phyloP scores from a whole-genome alignment of 2,329 filamentous ascomycete genomes.

The Cryphonectria naterciae region DNA sequence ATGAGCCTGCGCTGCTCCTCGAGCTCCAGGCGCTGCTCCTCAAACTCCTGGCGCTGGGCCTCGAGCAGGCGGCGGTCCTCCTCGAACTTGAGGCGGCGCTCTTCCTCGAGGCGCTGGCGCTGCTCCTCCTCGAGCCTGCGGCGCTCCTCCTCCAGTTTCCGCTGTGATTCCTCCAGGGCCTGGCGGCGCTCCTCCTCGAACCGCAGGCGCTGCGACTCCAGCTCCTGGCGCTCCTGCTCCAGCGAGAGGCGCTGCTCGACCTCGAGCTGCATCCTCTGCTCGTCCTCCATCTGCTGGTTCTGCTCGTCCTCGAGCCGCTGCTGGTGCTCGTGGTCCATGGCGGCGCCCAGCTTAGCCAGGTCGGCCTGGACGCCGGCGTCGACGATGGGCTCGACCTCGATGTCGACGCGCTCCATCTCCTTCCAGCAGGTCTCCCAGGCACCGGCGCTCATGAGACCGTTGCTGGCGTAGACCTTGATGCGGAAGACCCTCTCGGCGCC shows the following conservation, averaged over 20 bases:
- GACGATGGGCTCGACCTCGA: conserved; percentile 81
- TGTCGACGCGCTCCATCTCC: conserved; percentile 98
- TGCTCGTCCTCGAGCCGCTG: conserved; percentile 46
- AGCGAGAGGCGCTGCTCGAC: conserved; percentile 21
- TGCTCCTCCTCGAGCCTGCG: conserved; percentile 34
- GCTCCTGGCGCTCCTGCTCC: conserved; percentile 26
- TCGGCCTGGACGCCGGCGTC: conserved; percentile 61
- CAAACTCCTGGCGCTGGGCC: conserved; percentile 27
- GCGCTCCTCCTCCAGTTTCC: conserved; percentile 41
- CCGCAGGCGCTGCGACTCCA: conserved; percentile 23
- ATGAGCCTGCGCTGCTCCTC: conserved; percentile 26
- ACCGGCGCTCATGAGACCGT: conserved; percentile 87
- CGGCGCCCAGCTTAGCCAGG: conserved; percentile 58
- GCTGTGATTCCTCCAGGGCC: conserved; percentile 31
- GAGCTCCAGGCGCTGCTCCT: conserved; percentile 28
- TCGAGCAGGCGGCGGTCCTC: conserved; percentile 27
- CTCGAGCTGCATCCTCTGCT: conserved; percentile 34
- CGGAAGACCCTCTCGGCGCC: conserved; percentile 66
- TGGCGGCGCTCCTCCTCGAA: conserved; percentile 28
- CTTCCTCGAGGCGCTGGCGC: conserved; percentile 34
- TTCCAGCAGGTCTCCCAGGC: conserved; percentile 95
- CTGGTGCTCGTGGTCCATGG: conserved; percentile 30
- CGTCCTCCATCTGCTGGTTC: conserved; percentile 36
- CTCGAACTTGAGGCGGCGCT: conserved; percentile 28
- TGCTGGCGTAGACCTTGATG: conserved; percentile 90